These are phyloP conservation scores for Kalanchoe fedtschenkoi DNA, from an alignment of 164 flowering plant genomes.

Conservation along the genomic window DNA sequence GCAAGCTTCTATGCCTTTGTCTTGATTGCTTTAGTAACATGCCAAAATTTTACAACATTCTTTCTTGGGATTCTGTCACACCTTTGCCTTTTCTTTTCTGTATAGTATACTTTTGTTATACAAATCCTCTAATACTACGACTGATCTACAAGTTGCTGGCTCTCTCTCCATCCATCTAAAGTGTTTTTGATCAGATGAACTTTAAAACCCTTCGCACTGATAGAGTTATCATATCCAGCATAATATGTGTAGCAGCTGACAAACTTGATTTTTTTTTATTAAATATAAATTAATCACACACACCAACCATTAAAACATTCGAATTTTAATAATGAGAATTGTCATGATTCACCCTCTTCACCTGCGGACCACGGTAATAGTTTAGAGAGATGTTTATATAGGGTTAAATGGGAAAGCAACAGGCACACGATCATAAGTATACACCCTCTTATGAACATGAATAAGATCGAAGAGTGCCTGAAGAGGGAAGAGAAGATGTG, in stretches of 20 bases:
- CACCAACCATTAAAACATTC: too few relatives aligned
- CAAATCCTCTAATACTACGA: conserved; percentile 3
- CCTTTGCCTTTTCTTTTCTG: background rate
- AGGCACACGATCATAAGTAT: too few relatives aligned
- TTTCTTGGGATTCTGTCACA: conserved; percentile 56
- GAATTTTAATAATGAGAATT: too few relatives aligned
- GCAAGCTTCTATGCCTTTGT: conserved; percentile 25
- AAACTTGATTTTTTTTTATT: too few relatives aligned
- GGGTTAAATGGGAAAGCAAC: too few relatives aligned
- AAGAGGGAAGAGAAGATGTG: conserved; percentile 13
- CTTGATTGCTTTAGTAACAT: conserved; percentile 48
- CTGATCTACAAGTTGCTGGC: background rate
- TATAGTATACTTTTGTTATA: conserved; percentile 6
- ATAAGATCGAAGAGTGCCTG: too few relatives aligned
- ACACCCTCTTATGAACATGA: too few relatives aligned
- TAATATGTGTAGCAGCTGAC: too few relatives aligned
- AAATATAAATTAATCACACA: too few relatives aligned
- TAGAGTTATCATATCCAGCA: background rate
- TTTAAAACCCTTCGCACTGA: background rate
- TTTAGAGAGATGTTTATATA: too few relatives aligned
- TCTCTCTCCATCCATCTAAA: background rate
- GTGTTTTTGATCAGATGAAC: conserved; percentile 6
- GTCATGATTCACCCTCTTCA: too few relatives aligned
- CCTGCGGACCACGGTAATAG: too few relatives aligned
- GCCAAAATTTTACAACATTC: conserved; percentile 36